Percentiles rank a stretch among this genome's conserved stretches.
These are phyloP conservation scores for Fusarium decemcellulare DNA, from an alignment of 2,329 filamentous ascomycete species.

Conservation along the genomic window DNA sequence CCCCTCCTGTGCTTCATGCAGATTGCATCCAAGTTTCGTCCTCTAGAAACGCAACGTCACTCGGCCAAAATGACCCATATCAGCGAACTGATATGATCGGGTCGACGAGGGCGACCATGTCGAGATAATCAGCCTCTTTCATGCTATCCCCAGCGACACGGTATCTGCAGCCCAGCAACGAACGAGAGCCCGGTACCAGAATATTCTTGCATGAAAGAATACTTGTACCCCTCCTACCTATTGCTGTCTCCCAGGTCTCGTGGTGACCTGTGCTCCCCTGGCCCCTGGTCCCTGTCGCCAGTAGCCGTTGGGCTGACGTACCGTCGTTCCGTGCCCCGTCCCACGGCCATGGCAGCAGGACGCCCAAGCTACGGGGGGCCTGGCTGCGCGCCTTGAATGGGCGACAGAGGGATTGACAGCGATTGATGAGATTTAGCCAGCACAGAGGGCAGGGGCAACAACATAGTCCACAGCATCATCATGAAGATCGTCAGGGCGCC, in stretches of 20 bases:
- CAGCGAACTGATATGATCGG: conserved; percentile 16
- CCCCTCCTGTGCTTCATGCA: conserved; percentile 6
- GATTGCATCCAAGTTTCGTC: not conserved
- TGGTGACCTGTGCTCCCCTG: conserved; percentile 15
- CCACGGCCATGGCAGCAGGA: conserved; percentile 33
- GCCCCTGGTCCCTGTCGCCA: conserved; percentile 17
- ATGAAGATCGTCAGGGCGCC: conserved; percentile 30
- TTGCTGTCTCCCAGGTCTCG: conserved; percentile 6
- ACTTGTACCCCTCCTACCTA: not conserved
- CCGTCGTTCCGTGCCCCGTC: conserved; percentile 18
- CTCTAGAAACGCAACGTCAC: conserved; percentile 18
- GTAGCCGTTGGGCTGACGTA: conserved; percentile 20
- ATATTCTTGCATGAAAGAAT: conserved; percentile 13
- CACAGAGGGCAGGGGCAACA: not conserved
- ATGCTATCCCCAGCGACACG: conserved; percentile 12
- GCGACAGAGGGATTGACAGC: not conserved
- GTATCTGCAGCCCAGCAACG: conserved; percentile 6
- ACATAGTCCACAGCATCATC: not conserved
- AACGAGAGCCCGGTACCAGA: not conserved
- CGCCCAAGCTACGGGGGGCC: conserved; percentile 6
- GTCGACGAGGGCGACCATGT: conserved; percentile 2
- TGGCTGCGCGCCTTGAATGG: conserved; percentile 2
- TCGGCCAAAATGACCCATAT: conserved; percentile 16
- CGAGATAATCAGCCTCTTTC: conserved; percentile 5
- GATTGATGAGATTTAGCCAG: not conserved